Conservation (phyloP, 1,284 basidiomycete genomes). For the Apiotrichum laibachii region DNA sequence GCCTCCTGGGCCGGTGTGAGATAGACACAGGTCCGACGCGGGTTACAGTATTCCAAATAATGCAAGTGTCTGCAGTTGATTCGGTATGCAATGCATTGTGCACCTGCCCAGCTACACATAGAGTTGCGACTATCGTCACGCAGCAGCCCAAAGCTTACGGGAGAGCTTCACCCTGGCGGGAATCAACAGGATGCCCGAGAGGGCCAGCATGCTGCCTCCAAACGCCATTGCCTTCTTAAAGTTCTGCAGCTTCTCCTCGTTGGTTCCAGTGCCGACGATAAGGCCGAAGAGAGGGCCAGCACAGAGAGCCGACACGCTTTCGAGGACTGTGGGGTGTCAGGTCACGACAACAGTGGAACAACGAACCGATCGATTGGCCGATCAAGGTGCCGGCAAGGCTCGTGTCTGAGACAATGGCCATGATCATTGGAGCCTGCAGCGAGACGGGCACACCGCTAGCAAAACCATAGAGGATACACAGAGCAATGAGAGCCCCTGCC, state of each 20-base stretch:
- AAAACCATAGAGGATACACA: conserved; percentile 19
- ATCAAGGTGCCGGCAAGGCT: background rate
- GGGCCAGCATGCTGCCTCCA: conserved; percentile 24
- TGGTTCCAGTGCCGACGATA: background rate
- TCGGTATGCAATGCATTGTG: too few species aligned
- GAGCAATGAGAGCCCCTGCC: conserved; percentile 10
- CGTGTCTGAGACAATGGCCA: background rate
- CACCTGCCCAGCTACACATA: too few species aligned
- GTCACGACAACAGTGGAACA: background rate
- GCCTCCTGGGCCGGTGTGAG: background rate
- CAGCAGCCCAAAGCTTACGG: conserved; percentile 20
- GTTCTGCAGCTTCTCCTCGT: conserved; percentile 20
- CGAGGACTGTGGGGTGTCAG: background rate
- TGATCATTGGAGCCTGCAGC: conserved; percentile 14
- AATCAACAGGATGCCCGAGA: conserved; percentile 15
- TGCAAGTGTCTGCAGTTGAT: too few species aligned
- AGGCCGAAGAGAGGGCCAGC: conserved; percentile 6
- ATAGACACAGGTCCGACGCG: too few species aligned
- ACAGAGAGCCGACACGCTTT: background rate
- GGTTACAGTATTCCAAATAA: too few species aligned
- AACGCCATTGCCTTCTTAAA: conserved; percentile 33
- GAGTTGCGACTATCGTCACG: background rate
- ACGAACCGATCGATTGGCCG: conserved; percentile 5
- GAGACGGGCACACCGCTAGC: conserved; percentile 16
- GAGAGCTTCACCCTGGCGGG: conserved; percentile 14